Base-by-base conservation (phyloP, 805 yeast species). In the Candida tibetensis region DNA sequence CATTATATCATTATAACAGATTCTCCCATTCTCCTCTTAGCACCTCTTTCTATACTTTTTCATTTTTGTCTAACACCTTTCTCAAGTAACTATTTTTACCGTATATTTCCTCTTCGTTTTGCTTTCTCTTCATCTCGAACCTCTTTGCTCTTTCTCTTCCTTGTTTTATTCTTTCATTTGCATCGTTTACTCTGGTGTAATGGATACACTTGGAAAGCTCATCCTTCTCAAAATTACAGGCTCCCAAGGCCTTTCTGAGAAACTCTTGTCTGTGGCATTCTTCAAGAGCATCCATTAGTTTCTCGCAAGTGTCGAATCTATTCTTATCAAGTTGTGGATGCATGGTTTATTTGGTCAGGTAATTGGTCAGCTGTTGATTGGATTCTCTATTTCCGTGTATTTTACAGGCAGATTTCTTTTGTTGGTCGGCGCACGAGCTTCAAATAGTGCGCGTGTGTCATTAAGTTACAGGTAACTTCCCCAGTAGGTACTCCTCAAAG, bases 231-330 rank as follows among this genome's bases (percentile, higher is more conserved):
- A 81, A 79, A 61, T 88, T 87, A 64, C 99, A 91, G 42, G 77
- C 70, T 18, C 98, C 98, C 48, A 87, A 67, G 5, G 85, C 81
- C 57, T 85, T 78, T 47, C 77, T 73, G 42, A 84, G 49, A 48
- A 81, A 83, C 39, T 81, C 83, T 38, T 72, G 72, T 41, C 78
- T 73, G 53, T 90, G 96, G 58, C 99, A 91, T 56, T 86, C 82
- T 52, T 91, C 95, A 4, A 91, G 74, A 0, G 95, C 96, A 44
- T 82, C 81, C 58, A 93, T 88, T 28, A 88, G 73, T 44, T 82
- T 85, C 36, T 76, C 79, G 60, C 99, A 91, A 14, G 84, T 61
- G 32, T 62, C 68, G 43, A 69, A 68, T 40, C 73, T 54, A 44
- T 58, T 60, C 46, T 55, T 63, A 49, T 70, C 74, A 45, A 69